A percentile compares a stretch with the other conserved stretches of the same genome.
phyloP scores from a whole-genome alignment of 2,329 filamentous ascomycete genomes.

The Didymella glomerata region DNA sequence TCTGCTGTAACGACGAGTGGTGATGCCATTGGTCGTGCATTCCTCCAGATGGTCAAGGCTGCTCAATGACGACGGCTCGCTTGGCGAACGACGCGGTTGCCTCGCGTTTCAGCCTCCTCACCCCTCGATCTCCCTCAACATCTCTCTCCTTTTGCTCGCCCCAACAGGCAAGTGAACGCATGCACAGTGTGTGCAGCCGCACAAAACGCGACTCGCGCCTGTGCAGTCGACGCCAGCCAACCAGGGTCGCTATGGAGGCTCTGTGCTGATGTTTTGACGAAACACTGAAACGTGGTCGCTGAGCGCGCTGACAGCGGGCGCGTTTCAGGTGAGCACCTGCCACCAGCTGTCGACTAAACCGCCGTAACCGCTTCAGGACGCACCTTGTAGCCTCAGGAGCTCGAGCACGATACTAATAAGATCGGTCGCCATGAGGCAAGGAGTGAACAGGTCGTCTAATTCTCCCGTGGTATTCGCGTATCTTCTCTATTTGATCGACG shows the following conservation, averaged over 20 bases:
- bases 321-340: constrained; percentile 20
- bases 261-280: constrained; percentile 11
- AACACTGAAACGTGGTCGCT: constrained; percentile 17
- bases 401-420: constrained; percentile 10
- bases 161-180: constrained; percentile 4
- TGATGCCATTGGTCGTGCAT: constrained; percentile 5
- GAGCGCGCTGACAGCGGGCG: constrained; percentile 10
- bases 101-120: constrained; percentile 28
- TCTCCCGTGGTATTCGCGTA: constrained; percentile 2
- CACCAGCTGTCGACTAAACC: constrained; percentile 3
- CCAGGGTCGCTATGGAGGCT: background rate
- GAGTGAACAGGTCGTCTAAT: constrained; percentile 10
- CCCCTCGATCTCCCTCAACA: constrained; percentile 3
- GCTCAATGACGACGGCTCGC: constrained; percentile 10
- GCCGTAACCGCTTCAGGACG: constrained; percentile 6
- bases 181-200: constrained; percentile 7
- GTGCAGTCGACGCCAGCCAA: constrained; percentile 2
- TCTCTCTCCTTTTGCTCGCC: constrained; percentile 3
- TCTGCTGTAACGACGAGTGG: background rate
- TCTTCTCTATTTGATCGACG: background rate
- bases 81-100: constrained; percentile 20
- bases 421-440: constrained; percentile 18
- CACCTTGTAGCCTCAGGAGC: constrained; percentile 13
- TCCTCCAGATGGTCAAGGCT: background rate
- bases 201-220: constrained; percentile 8